Base-by-base conservation (phyloP, 805 yeast species). In the Hemisphaericaspora nanyangensis region DNA sequence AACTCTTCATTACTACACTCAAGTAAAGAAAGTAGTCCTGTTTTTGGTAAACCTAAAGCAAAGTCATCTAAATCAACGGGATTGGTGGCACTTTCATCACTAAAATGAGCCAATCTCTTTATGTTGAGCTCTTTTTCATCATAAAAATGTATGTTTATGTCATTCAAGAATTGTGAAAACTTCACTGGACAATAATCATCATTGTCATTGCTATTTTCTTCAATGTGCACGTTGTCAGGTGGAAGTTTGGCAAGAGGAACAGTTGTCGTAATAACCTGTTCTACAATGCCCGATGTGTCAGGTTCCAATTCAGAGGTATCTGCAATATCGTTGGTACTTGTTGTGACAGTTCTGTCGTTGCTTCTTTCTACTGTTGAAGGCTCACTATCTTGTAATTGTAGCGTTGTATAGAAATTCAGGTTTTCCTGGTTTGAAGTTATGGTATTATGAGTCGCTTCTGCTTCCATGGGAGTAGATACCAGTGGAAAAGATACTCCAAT, bases 1-100 rank as follows among this genome's bases (percentile, higher is more conserved):
- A 80, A 54, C 45, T 80, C 84, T 29, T 69, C 65, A 45, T 77
- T 70, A 39, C 80, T 73, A 44, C 77, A 76, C 24, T 76, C 75
- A 46, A 68, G 71, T 47, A 79, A 62, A 33, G 76, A 77, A 19
- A 74, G 54, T 11, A 67, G 48, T 7, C 74, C 73, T 11, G 75
- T 52, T 36, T 65, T 62, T 15, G 68, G 63, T 16, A 60, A 55
- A 0, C 74, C 74, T 17, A 47, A 48, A 4, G 65, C 55, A 43
- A 60, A 72, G 29, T 72, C 78, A 4, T 48, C 48, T 26, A 57
- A 44, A 4, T 46, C 45, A n/a, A 52, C 41, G 1, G 34, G 32
- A 11, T 29, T 31, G 5, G 38, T 41, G 15, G 43, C 38, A 17
- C 22, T 35, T 2, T 40, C 24, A 12, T 44, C 29, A 1, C 61